phyloP scores from a whole-genome alignment of 805 yeast species.

The Yamadazyma phyllophila region DNA sequence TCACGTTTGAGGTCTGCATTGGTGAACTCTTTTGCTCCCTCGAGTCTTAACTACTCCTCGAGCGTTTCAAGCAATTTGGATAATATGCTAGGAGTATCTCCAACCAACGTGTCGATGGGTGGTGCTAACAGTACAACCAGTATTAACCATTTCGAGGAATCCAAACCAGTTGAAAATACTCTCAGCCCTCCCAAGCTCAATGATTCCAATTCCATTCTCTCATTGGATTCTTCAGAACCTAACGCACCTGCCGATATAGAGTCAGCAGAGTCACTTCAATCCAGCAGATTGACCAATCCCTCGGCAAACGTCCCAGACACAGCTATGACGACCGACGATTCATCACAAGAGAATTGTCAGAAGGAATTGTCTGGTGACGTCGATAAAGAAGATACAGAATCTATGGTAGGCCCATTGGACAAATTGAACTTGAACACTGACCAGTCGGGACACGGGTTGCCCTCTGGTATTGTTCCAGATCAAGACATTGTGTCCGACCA shows the following conservation, averaged over 20 bases:
- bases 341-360: constrained; percentile 1
- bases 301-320: constrained; percentile 9
- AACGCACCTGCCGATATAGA: background rate
- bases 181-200: background rate
- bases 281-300: constrained; percentile 3
- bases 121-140: background rate
- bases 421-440: too few species aligned
- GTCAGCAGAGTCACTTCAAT: constrained; percentile 1
- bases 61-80: background rate
- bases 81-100: constrained; percentile 1
- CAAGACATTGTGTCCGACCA: background rate
- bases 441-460: too few species aligned
- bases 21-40: constrained; percentile 33
- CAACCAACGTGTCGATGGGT: background rate
- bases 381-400: background rate
- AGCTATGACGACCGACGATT: constrained; percentile 10
- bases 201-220: constrained; percentile 4
- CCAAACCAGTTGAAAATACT: background rate
- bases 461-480: background rate
- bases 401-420: background rate
- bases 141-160: background rate
- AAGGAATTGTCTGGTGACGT: background rate
- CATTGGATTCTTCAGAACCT: constrained; percentile 1
- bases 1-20: constrained; percentile 29
- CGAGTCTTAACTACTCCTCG: background rate